These are phyloP conservation scores for Pascua guehoae DNA, from an alignment of 1,284 basidiomycete genomes.

Conservation along the genomic window DNA sequence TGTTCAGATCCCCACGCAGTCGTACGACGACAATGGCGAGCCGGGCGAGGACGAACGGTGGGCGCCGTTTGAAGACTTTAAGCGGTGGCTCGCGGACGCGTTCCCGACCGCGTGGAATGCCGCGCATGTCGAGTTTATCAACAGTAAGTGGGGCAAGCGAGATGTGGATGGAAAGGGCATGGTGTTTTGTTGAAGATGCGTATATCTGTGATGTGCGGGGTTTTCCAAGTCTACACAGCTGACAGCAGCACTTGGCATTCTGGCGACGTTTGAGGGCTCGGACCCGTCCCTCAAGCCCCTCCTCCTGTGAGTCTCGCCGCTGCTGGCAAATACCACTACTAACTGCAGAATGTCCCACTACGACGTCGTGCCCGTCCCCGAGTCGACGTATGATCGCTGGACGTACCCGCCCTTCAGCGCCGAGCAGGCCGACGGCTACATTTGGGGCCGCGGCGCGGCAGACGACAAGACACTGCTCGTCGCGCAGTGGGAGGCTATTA, in stretches of 20 bases:
- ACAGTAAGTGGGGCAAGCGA: slow-evolving; percentile 33
- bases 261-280: slow-evolving; percentile 52
- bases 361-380: slow-evolving; percentile 48
- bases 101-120: slow-evolving; percentile 37
- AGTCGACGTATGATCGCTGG: slow-evolving; percentile 44
- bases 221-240: neutral
- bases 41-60: slow-evolving; percentile 45
- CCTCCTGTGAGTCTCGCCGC: slow-evolving; percentile 23
- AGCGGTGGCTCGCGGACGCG: slow-evolving; percentile 37
- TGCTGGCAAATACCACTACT: neutral
- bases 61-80: slow-evolving; percentile 46
- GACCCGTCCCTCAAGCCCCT: slow-evolving; percentile 52
- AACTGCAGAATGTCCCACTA: slow-evolving; percentile 45
- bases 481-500: slow-evolving; percentile 49
- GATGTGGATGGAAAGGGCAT: neutral
- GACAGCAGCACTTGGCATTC: slow-evolving; percentile 47
- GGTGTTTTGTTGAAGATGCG: neutral
- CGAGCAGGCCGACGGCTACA: slow-evolving; percentile 38
- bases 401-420: slow-evolving; percentile 47
- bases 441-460: slow-evolving; percentile 47
- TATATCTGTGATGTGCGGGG: neutral
- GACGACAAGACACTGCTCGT: slow-evolving; percentile 49
- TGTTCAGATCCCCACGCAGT: slow-evolving; percentile 45
- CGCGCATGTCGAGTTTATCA: slow-evolving; percentile 49
- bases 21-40: slow-evolving; percentile 47